phyloP scores from a whole-genome alignment of 257 asterid genomes.

The Ajuga chamaepitys region DNA sequence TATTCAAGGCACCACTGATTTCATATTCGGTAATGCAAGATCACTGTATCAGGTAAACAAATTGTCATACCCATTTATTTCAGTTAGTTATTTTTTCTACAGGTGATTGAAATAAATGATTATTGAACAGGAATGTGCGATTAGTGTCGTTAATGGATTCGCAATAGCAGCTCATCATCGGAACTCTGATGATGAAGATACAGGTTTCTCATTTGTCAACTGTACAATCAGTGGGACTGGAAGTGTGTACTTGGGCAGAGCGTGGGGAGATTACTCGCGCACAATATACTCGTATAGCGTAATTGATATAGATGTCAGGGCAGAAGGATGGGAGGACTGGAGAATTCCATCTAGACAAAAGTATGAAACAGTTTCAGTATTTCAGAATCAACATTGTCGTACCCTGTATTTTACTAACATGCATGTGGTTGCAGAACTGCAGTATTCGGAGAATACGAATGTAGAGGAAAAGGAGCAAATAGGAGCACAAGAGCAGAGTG shows the following conservation, averaged over 20 bases:
- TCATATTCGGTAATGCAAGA: constrained; percentile 70
- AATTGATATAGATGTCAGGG: constrained; percentile 29
- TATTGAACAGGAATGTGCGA: constrained; percentile 39
- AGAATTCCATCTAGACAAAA: constrained; percentile 20
- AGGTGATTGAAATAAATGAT: background rate
- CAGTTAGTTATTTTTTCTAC: background rate
- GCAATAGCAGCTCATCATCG: constrained; percentile 80
- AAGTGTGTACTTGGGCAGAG: constrained; percentile 50
- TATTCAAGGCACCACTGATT: constrained; percentile 70
- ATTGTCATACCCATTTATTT: too few species aligned
- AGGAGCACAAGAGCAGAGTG: constrained; percentile 45
- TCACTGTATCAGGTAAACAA: constrained; percentile 60
- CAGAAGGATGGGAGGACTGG: constrained; percentile 75
- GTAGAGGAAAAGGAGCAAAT: constrained; percentile 65
- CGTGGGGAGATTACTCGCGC: constrained; percentile 71
- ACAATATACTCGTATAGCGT: constrained; percentile 37
- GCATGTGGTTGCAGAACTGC: constrained; percentile 37
- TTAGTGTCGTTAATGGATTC: constrained; percentile 32
- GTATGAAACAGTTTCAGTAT: constrained; percentile 15
- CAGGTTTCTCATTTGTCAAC: constrained; percentile 73
- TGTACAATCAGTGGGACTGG: constrained; percentile 54
- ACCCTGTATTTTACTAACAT: background rate
- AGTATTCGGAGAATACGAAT: constrained; percentile 51
- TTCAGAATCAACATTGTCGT: background rate
- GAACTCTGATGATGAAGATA: constrained; percentile 37